These are phyloP conservation scores for Kewa caespitosa DNA, from an alignment of 179 eudicot genomes.

Conservation along the genomic window DNA sequence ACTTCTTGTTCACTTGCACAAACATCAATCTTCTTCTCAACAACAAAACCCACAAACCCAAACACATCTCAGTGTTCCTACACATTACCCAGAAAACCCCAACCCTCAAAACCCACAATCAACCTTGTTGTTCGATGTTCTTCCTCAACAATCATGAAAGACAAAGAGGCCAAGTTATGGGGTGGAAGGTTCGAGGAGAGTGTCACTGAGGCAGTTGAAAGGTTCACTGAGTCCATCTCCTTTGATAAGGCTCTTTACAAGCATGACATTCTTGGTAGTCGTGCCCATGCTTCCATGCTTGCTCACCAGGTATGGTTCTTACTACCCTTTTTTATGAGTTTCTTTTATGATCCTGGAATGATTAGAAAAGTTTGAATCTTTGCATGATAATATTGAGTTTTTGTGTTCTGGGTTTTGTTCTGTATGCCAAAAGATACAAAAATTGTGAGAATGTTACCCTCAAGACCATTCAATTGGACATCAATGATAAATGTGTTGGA, in stretches of 20 bases:
- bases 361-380: not conserved
- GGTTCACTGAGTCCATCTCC: slow-evolving; percentile 92
- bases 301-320: slow-evolving; percentile 62
- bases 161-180: slow-evolving; percentile 86
- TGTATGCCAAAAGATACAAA: too few species aligned
- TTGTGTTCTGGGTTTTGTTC: too few species aligned
- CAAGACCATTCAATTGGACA: too few species aligned
- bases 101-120: slow-evolving; percentile 1
- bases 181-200: slow-evolving; percentile 95
- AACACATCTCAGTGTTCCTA: slow-evolving; percentile 8
- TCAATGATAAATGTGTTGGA: too few species aligned
- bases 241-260: slow-evolving; percentile 81
- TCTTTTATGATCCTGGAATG: not conserved
- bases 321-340: too few species aligned
- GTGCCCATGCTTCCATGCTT: slow-evolving; percentile 95
- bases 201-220: slow-evolving; percentile 85
- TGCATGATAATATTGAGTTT: too few species aligned
- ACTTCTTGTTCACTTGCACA: slow-evolving; percentile 16
- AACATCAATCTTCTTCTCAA: slow-evolving; percentile 16
- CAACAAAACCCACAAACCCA: slow-evolving; percentile 11
- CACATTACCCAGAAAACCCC: slow-evolving; percentile 22
- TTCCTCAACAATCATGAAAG: not conserved
- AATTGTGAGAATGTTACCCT: too few species aligned
- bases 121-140: slow-evolving; percentile 7
- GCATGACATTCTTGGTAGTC: slow-evolving; percentile 89